A percentile compares a stretch with the other conserved stretches of the same genome.
These are phyloP conservation scores for Mucor saturninus DNA, from an alignment of 371 early-diverging fungal species.

Conservation along the genomic window DNA sequence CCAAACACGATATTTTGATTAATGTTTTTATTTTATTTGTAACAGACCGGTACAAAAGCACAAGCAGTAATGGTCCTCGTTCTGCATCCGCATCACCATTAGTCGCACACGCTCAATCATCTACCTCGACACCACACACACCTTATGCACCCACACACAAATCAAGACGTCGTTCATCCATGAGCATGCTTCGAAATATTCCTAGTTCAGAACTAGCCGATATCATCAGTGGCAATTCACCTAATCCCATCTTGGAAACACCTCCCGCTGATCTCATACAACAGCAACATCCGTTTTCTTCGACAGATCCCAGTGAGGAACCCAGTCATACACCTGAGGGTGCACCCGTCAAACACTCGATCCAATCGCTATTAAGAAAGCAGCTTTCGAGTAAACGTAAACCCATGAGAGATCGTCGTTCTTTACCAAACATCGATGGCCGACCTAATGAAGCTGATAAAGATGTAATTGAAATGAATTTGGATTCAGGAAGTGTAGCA, in stretches of 20 bases:
- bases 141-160: slow-evolving; percentile 21
- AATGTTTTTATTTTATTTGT: not conserved
- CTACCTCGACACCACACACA: slow-evolving; percentile 19
- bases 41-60: slow-evolving; percentile 19
- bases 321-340: slow-evolving; percentile 8
- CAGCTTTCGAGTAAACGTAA: slow-evolving; percentile 34
- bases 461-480: slow-evolving; percentile 46
- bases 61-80: slow-evolving; percentile 16
- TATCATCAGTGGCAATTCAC: slow-evolving; percentile 37
- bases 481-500: slow-evolving; percentile 23
- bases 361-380: slow-evolving; percentile 36
- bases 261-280: slow-evolving; percentile 22
- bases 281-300: not conserved
- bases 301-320: not conserved
- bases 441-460: slow-evolving; percentile 35
- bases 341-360: slow-evolving; percentile 37
- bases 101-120: slow-evolving; percentile 7
- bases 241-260: slow-evolving; percentile 35
- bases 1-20: not conserved
- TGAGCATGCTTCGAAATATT: slow-evolving; percentile 40
- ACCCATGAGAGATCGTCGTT: slow-evolving; percentile 21
- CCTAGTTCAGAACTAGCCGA: slow-evolving; percentile 40
- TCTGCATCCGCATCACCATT: slow-evolving; percentile 26
- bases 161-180: slow-evolving; percentile 35
- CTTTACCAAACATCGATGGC: slow-evolving; percentile 12